Conservation (phyloP, 345 rosid species). For the Hirschfeldia incana region DNA sequence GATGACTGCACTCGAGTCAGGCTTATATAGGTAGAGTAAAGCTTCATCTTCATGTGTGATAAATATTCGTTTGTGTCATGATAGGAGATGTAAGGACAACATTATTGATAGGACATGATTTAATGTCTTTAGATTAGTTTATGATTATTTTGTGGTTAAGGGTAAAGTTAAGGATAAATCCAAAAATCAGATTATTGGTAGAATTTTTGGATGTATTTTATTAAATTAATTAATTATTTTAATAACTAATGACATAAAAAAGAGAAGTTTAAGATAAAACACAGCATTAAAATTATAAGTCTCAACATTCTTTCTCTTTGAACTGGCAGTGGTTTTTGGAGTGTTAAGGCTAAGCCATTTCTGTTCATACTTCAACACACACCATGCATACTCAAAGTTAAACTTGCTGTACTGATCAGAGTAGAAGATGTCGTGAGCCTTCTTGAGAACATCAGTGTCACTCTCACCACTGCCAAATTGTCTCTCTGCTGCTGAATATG, state of each 20-base stretch:
- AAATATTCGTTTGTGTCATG: neutral
- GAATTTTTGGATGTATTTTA: too few relatives aligned
- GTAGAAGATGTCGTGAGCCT: neutral
- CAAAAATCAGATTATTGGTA: too few relatives aligned
- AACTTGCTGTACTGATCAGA: neutral
- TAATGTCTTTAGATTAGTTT: too few relatives aligned
- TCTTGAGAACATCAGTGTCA: neutral
- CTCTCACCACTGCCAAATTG: neutral
- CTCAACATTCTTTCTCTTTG: neutral
- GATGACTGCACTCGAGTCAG: neutral
- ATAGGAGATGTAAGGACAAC: neutral
- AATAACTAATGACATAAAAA: too few relatives aligned
- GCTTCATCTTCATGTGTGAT: neutral
- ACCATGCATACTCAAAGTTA: neutral
- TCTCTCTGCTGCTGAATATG: neutral
- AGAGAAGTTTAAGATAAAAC: too few relatives aligned
- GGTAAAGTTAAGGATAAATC: too few relatives aligned
- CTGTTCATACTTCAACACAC: neutral
- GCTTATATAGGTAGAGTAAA: neutral
- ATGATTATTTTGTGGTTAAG: too few relatives aligned
- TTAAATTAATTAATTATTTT: too few relatives aligned
- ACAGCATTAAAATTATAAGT: too few relatives aligned
- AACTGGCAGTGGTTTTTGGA: neutral
- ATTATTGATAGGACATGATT: too few relatives aligned
- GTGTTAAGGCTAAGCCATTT: neutral